Base-by-base conservation (phyloP, 1,284 basidiomycete genomes). In the Moesziomyces globuligerus region DNA sequence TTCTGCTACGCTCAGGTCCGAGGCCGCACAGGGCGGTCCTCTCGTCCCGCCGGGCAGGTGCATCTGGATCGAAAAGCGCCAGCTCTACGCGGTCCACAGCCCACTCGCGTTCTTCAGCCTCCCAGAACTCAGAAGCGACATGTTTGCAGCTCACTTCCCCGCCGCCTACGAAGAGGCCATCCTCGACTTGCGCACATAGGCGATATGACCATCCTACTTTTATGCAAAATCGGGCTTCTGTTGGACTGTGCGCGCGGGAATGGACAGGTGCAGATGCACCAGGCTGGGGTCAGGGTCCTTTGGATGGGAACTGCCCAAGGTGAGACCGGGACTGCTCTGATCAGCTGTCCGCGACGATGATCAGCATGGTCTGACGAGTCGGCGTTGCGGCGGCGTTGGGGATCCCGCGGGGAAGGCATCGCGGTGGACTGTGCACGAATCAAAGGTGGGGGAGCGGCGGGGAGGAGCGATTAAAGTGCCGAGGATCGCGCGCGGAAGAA, bases 81-180 rank as follows among this genome's bases (percentile, higher is more conserved):
- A 66, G 25, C 38, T 81, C 44, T 80, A 79, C 51, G 52, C 56
- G 9, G 68, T 81, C 7, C 59, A 67, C 40, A 69, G 67, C 28
- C 78, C 80, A 8, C 46, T 79, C 17, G 57, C 74, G 6, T 81
- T 81, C 60, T 81, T 81, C 67, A 72, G 71, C 51, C 45, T 81
- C 25, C 80, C 80, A 7, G 77, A 79, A 37, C 51, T 79, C 39
- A 48, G 58, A 1, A 46, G 53, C 40, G 61, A 70, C 41, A 76
- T 80, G 78, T 78, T 81, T 58, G 72, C 74, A 1, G 58, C 67
- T 32, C 80, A 81, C 54, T 78, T 81, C 26, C 80, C 80, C 9
- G 73, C 74, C 18, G 78, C 78, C 9, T 81, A 81, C 64, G 79
- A 81, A 47, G 72, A 72, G 26, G 78, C 76, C 4, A 73, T 80